Conservation (phyloP, 2,329 filamentous ascomycete species). For the Alternaria gansuensis region DNA sequence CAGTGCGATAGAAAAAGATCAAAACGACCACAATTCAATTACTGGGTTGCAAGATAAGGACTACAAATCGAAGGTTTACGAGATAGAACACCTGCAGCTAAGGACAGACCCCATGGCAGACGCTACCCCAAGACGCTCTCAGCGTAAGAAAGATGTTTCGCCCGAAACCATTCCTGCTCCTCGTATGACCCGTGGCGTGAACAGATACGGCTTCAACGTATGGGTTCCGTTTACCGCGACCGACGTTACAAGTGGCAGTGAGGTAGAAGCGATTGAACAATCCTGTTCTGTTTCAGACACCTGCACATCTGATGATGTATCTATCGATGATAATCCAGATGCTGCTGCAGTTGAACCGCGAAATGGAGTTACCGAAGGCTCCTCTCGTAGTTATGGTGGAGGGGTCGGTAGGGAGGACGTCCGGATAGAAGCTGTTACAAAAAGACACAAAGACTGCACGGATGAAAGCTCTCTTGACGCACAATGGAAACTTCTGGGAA, state of each 20-base stretch:
- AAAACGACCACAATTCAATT: background rate
- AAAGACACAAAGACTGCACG: background rate
- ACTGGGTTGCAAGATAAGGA: background rate
- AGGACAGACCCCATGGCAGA: background rate
- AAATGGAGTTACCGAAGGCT: background rate
- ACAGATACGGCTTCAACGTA: background rate
- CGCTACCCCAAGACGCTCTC: background rate
- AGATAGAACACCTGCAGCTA: no score
- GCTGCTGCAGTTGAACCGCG: accelerated
- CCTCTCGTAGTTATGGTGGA: background rate
- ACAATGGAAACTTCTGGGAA: no score
- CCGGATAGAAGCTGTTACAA: background rate
- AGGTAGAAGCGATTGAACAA: background rate
- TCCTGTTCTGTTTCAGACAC: background rate
- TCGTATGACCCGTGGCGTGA: background rate
- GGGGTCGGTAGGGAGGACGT: no score
- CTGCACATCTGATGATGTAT: background rate
- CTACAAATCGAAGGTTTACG: background rate
- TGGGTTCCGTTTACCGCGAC: background rate
- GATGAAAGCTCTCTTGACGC: no score
- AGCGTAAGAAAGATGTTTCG: background rate
- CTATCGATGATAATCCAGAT: no score
- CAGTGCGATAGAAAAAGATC: background rate
- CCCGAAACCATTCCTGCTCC: background rate
- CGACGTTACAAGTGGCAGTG: background rate